Evolutionary conservation across 441 rosid genomes (phyloP).

Genomic region (Eutrema salsugineum): DNA sequence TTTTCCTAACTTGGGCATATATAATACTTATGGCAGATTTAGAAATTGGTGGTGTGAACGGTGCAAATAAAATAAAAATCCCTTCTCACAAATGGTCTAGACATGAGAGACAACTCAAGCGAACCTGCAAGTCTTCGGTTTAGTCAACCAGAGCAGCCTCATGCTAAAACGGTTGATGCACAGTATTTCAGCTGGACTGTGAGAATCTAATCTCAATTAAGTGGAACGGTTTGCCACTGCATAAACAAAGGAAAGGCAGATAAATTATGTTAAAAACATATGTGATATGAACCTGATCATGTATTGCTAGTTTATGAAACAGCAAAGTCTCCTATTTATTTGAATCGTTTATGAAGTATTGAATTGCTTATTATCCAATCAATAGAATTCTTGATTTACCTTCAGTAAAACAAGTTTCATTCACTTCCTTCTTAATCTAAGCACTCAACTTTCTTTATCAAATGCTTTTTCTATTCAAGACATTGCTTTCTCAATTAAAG

Average conservation of each 20-base stretch:
- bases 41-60: slow-evolving; percentile 48
- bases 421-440: neutral
- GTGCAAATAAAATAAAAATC: slow-evolving; percentile 37
- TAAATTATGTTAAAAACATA: slow-evolving; percentile 14
- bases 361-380: neutral
- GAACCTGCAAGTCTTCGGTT: slow-evolving; percentile 63
- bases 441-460: neutral
- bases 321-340: neutral
- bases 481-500: neutral
- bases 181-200: slow-evolving; percentile 10
- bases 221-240: slow-evolving; percentile 59
- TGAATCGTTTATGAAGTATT: neutral
- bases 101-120: slow-evolving; percentile 48
- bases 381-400: neutral
- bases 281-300: neutral
- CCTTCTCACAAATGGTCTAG: slow-evolving; percentile 45
- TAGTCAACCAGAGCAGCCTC: slow-evolving; percentile 35
- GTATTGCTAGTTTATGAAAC: slow-evolving; percentile 11
- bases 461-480: neutral
- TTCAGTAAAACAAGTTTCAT: neutral
- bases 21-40: slow-evolving; percentile 39
- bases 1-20: slow-evolving; percentile 20
- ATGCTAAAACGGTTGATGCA: slow-evolving; percentile 29
- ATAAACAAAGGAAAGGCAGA: slow-evolving; percentile 35
- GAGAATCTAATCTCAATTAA: slow-evolving; percentile 20